Conservation (phyloP, 2,329 filamentous ascomycete species). For the Colletotrichum sp. region DNA sequence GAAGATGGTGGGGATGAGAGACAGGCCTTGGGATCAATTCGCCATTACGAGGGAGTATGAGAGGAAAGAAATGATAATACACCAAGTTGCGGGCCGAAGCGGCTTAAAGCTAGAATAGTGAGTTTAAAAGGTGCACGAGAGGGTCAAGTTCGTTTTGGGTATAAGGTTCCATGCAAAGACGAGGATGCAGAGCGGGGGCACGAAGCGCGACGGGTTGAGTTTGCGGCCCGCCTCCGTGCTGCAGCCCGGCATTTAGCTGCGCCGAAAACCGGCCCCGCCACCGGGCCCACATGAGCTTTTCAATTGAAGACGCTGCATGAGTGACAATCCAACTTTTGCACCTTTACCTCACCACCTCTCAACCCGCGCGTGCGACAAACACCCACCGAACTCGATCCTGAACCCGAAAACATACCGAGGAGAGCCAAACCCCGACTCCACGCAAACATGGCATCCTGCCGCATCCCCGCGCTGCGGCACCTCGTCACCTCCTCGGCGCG, state of each 20-base stretch:
- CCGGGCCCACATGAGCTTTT: constrained; percentile 10
- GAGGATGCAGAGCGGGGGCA: neutral
- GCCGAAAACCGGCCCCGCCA: constrained; percentile 11
- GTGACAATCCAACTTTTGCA: constrained; percentile 2
- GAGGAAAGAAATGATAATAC: neutral
- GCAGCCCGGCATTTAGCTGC: neutral
- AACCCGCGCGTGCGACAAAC: neutral
- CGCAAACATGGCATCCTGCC: constrained; percentile 51
- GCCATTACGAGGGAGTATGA: neutral
- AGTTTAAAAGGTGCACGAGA: neutral
- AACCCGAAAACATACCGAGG: neutral
- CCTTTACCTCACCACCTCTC: neutral
- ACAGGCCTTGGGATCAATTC: neutral
- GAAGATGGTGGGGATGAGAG: neutral
- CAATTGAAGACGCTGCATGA: constrained; percentile 7
- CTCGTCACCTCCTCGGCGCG: constrained; percentile 39
- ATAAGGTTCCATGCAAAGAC: neutral
- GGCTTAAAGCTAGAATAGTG: neutral
- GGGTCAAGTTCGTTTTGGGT: neutral
- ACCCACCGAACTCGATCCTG: neutral
- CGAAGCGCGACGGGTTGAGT: neutral
- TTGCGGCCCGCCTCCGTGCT: neutral
- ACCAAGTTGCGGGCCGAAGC: neutral
- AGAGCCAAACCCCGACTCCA: neutral
- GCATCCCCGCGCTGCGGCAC: constrained; percentile 53